These are phyloP conservation scores for Stygiomarasmius scandens DNA, from an alignment of 1,284 basidiomycete genomes.

Conservation along the genomic window DNA sequence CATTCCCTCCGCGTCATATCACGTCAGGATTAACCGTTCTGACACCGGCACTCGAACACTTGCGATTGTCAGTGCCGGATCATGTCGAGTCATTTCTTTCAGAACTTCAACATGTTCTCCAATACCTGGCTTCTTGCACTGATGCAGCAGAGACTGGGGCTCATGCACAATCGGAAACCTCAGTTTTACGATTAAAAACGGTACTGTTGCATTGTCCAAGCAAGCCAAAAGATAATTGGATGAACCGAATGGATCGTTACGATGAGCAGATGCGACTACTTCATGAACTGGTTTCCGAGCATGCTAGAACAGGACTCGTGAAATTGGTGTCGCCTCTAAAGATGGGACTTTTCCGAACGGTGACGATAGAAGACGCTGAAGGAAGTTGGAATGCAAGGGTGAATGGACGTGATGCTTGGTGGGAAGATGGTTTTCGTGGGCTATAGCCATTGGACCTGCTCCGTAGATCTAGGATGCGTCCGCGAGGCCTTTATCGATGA, in stretches of 20 bases:
- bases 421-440: too few relatives aligned
- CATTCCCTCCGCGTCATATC: not conserved
- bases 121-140: not conserved
- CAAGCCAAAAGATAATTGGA: conserved; percentile 1
- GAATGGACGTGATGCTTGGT: not conserved
- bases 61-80: not conserved
- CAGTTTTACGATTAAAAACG: not conserved
- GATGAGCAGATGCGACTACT: not conserved
- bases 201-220: not conserved
- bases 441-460: too few relatives aligned
- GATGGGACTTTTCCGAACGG: not conserved
- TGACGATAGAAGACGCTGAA: conserved; percentile 1
- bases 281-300: not conserved
- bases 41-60: conserved; percentile 1
- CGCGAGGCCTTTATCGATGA: too few relatives aligned
- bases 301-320: not conserved
- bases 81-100: not conserved
- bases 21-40: not conserved
- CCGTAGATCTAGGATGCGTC: too few relatives aligned
- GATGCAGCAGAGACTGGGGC: not conserved
- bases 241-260: not conserved
- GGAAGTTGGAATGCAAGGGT: not conserved
- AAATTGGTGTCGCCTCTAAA: not conserved
- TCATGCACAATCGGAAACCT: not conserved
- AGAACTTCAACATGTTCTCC: not conserved